These are phyloP conservation scores for Kazachstania martiniae DNA, from an alignment of 805 yeast species.

Conservation along the genomic window DNA sequence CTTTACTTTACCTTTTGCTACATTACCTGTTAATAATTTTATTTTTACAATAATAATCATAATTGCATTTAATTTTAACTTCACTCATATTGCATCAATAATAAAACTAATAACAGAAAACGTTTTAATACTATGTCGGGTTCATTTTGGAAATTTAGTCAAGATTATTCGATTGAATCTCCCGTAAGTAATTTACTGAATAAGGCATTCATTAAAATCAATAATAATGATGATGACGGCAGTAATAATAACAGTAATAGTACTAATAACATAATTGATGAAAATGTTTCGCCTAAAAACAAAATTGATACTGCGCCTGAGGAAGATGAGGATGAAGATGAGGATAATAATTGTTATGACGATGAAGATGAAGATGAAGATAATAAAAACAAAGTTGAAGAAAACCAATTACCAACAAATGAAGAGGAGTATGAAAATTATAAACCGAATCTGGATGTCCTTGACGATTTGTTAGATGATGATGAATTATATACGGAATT, in stretches of 20 bases:
- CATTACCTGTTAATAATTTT: no score
- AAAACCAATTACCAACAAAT: slow-evolving; percentile 22
- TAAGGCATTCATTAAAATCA: slow-evolving; percentile 25
- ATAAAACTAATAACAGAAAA: no score
- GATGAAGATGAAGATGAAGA: slow-evolving; percentile 19
- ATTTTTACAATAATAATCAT: no score
- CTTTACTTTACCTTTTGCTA: no score
- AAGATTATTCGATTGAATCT: slow-evolving; percentile 45
- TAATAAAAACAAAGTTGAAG: slow-evolving; percentile 10
- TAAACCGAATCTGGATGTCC: slow-evolving; percentile 31
- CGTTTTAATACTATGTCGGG: no score
- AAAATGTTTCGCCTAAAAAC: background rate
- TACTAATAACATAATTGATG: background rate
- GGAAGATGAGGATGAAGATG: slow-evolving; percentile 22
- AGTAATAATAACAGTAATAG: background rate
- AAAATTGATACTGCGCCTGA: slow-evolving; percentile 1
- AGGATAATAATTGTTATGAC: slow-evolving; percentile 18
- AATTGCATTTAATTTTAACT: no score
- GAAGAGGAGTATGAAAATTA: slow-evolving; percentile 26
- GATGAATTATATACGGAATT: slow-evolving; percentile 65
- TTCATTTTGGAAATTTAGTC: slow-evolving; percentile 55
- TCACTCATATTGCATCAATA: no score
- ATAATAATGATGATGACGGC: slow-evolving; percentile 11
- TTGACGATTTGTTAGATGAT: slow-evolving; percentile 59
- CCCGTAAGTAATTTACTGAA: slow-evolving; percentile 40